phyloP scores from a whole-genome alignment of 108 stramenopile species.

The Cyclotella baltica region DNA sequence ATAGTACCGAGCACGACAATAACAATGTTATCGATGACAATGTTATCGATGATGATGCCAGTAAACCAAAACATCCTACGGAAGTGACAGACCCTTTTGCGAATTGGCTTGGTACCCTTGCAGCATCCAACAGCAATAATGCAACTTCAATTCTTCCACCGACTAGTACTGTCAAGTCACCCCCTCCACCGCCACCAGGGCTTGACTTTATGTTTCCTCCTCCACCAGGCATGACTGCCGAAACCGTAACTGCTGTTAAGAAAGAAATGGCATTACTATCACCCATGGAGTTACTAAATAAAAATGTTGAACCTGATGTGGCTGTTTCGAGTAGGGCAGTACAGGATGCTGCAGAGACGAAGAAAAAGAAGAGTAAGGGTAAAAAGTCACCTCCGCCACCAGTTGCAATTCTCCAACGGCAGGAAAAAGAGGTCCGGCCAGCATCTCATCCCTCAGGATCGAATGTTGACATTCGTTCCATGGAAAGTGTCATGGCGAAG shows the following conservation, averaged over 20 bases:
- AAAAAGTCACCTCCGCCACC: constrained; percentile 12
- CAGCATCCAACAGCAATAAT: constrained; percentile 17
- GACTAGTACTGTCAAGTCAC: neutral
- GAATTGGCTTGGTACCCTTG: constrained; percentile 82
- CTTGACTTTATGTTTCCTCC: constrained; percentile 28
- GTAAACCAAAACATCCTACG: neutral
- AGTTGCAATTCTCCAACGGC: constrained; percentile 39
- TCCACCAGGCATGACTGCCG: constrained; percentile 30
- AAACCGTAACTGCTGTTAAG: neutral
- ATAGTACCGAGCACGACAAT: constrained; percentile 6
- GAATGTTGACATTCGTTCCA: constrained; percentile 13
- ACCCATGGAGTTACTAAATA: constrained; percentile 49
- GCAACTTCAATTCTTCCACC: neutral
- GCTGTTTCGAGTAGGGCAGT: neutral
- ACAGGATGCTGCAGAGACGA: neutral
- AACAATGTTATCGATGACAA: constrained; percentile 25
- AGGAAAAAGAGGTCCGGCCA: constrained; percentile 15
- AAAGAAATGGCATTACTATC: constrained; percentile 37
- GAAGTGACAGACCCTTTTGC: constrained; percentile 60
- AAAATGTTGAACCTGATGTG: neutral
- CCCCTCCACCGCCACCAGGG: constrained; percentile 29
- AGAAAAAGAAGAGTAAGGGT: constrained; percentile 20
- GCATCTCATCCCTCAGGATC: constrained; percentile 2
- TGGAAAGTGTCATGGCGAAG: constrained; percentile 17
- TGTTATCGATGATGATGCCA: neutral